Conservation (phyloP, 2,329 filamentous ascomycete species). For the Diaporthe capsici region DNA sequence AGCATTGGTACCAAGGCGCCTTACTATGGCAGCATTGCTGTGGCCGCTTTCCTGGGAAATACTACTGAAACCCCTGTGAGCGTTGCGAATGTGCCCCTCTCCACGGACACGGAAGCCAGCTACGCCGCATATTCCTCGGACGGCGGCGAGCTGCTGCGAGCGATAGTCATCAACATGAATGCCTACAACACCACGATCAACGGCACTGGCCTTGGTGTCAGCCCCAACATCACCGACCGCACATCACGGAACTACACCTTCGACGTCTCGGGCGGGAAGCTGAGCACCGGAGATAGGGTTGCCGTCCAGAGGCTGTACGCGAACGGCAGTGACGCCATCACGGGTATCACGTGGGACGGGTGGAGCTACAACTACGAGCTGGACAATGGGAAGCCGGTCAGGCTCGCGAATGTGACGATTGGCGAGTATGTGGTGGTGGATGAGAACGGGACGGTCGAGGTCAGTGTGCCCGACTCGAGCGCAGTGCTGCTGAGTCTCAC, state of each 20-base stretch:
- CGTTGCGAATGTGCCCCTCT: conserved; percentile 63
- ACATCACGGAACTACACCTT: conserved; percentile 58
- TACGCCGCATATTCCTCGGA: conserved; percentile 68
- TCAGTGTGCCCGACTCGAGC: conserved; percentile 58
- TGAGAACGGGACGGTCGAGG: conserved; percentile 44
- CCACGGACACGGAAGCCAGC: conserved; percentile 60
- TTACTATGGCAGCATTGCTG: conserved; percentile 74
- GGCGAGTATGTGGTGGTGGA: conserved; percentile 54
- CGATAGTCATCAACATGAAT: conserved; percentile 71
- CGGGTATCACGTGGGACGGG: conserved; percentile 73
- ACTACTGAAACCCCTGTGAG: conserved; percentile 53
- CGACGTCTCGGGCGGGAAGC: conserved; percentile 49
- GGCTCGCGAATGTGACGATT: conserved; percentile 67
- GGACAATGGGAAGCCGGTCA: conserved; percentile 65
- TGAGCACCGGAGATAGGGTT: conserved; percentile 52
- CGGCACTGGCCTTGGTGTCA: conserved; percentile 51
- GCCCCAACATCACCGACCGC: conserved; percentile 48
- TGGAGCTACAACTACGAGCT: conserved; percentile 74
- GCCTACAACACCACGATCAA: conserved; percentile 71
- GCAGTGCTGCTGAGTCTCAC: conserved; percentile 55
- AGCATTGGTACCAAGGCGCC: conserved; percentile 71
- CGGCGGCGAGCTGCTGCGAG: conserved; percentile 54
- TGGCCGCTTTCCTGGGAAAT: conserved; percentile 68
- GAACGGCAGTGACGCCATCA: conserved; percentile 75
- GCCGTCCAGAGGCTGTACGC: conserved; percentile 63